These are phyloP conservation scores for Cutaneotrichosporon mucoides DNA, from an alignment of 1,284 basidiomycete species.

Conservation along the genomic window DNA sequence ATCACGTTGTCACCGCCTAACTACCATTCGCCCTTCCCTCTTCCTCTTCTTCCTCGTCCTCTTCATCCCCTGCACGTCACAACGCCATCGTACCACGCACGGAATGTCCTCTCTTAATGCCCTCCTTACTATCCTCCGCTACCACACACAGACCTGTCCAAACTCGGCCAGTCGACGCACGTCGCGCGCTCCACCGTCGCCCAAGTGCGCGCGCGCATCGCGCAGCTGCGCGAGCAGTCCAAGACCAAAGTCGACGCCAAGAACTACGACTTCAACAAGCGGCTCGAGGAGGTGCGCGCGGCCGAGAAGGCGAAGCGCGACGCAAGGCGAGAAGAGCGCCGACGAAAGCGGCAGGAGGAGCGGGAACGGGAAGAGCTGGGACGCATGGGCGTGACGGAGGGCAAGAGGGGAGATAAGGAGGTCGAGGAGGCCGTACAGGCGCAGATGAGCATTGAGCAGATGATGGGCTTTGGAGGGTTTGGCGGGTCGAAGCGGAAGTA, in stretches of 20 bases:
- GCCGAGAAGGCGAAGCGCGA: conserved; percentile 48
- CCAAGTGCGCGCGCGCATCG: conserved; percentile 87
- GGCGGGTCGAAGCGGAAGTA: conserved; percentile 47
- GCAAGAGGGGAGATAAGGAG: conserved; percentile 10
- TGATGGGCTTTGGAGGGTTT: conserved; percentile 94
- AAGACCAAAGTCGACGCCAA: conserved; percentile 73
- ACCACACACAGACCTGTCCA: conserved; percentile 61
- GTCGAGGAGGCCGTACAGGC: conserved; percentile 23
- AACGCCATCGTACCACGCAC: too few species aligned
- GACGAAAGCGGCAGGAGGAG: conserved; percentile 41
- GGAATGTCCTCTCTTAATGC: too few species aligned
- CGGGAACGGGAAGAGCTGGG: conserved; percentile 29
- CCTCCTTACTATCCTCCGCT: conserved; percentile 49
- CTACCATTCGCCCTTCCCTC: neutral
- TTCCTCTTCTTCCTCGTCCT: neutral
- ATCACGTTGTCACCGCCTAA: too few species aligned
- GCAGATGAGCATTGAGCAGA: conserved; percentile 62
- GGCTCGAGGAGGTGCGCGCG: conserved; percentile 75
- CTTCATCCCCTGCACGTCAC: too few species aligned
- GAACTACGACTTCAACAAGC: conserved; percentile 86
- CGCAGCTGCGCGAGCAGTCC: conserved; percentile 77
- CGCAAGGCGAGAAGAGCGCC: conserved; percentile 62
- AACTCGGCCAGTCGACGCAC: conserved; percentile 89
- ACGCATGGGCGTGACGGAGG: conserved; percentile 17
- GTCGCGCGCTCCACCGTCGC: conserved; percentile 83